A percentile compares a stretch with the other conserved stretches of the same genome.
These are phyloP conservation scores for Basipetospora chlamydospora DNA, from an alignment of 2,329 filamentous ascomycete species.

Conservation along the genomic window DNA sequence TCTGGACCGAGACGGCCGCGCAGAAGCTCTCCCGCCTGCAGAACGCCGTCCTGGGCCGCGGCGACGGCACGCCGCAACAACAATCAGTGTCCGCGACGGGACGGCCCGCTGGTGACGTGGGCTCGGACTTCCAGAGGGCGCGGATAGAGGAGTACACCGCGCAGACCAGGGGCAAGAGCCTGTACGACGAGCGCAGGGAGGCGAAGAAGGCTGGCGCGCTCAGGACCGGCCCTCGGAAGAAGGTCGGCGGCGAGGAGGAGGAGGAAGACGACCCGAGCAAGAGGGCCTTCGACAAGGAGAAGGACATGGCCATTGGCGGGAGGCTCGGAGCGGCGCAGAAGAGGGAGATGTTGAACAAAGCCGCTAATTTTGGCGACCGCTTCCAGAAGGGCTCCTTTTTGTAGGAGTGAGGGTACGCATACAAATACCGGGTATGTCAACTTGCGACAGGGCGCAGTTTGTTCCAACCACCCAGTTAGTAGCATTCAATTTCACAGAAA, in stretches of 20 bases:
- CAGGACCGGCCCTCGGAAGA: too few species aligned
- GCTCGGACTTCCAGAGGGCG: slow-evolving; percentile 40
- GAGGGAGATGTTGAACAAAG: slow-evolving; percentile 64
- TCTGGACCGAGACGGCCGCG: slow-evolving; percentile 88
- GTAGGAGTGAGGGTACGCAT: too few species aligned
- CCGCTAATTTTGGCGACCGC: slow-evolving; percentile 65
- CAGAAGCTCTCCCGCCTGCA: slow-evolving; percentile 70
- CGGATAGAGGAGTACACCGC: slow-evolving; percentile 35
- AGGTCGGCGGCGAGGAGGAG: slow-evolving; percentile 28
- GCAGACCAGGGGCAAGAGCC: slow-evolving; percentile 38
- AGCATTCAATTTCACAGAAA: too few species aligned
- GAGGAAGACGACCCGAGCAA: slow-evolving; percentile 85
- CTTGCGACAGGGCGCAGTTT: too few species aligned
- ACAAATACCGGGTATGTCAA: too few species aligned
- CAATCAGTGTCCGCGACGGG: background rate
- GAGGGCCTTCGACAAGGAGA: slow-evolving; percentile 78
- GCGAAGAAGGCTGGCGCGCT: slow-evolving; percentile 16
- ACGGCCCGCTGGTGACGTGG: slow-evolving; percentile 26
- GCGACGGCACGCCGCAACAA: slow-evolving; percentile 21
- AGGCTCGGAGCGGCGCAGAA: slow-evolving; percentile 60
- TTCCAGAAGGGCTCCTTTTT: slow-evolving; percentile 64
- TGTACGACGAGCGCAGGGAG: slow-evolving; percentile 43
- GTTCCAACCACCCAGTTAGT: too few species aligned
- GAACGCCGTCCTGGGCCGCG: slow-evolving; percentile 68
- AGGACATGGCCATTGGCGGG: slow-evolving; percentile 72